phyloP scores from a whole-genome alignment of 2,329 filamentous ascomycete genomes.

The Paecilomyces formosus region DNA sequence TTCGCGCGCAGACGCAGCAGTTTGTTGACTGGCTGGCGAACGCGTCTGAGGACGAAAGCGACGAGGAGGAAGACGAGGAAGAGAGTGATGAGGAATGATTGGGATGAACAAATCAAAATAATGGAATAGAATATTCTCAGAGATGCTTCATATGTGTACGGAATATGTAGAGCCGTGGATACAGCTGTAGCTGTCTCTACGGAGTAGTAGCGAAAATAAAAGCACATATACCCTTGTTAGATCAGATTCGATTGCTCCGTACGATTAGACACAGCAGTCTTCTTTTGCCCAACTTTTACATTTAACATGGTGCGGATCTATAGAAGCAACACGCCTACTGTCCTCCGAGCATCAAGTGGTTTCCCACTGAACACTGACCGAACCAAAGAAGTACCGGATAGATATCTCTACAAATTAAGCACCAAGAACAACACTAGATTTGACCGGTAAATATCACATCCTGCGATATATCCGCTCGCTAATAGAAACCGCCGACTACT shows the following conservation, averaged over 20 bases:
- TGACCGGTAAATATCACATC: no score
- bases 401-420: no score
- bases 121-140: neutral
- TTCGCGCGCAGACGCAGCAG: constrained; percentile 66
- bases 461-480: no score
- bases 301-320: no score
- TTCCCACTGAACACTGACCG: no score
- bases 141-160: neutral
- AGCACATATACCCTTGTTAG: neutral
- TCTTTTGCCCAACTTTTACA: no score
- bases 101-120: constrained; percentile 2
- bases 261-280: no score
- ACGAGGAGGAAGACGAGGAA: constrained; percentile 55
- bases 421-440: no score
- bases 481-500: no score
- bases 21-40: constrained; percentile 81
- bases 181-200: neutral
- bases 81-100: constrained; percentile 15
- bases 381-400: no score
- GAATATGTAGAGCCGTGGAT: neutral
- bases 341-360: no score
- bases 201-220: neutral
- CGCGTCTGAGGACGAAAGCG: constrained; percentile 62
- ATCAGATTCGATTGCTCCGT: neutral
- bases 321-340: no score